Conservation (phyloP, 2,329 filamentous ascomycete genomes). For the Trichoderma sp. region DNA sequence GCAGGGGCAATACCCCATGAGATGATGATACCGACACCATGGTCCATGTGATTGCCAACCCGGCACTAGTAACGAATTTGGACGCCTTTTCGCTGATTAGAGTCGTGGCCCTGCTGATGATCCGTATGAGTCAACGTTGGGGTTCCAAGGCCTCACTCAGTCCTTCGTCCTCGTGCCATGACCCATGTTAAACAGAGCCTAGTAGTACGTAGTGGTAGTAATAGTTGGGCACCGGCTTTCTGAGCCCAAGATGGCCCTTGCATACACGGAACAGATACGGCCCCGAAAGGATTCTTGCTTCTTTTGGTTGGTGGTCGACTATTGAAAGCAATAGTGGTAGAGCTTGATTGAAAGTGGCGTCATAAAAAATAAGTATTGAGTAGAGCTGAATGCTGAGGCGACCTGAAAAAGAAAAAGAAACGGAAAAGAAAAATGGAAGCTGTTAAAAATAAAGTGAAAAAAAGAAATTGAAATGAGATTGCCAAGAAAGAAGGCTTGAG, state of each 20-base stretch:
- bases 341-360: neutral
- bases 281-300: neutral
- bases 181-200: neutral
- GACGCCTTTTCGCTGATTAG: neutral
- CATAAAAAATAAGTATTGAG: neutral
- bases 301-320: neutral
- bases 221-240: neutral
- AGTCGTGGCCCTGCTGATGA: neutral
- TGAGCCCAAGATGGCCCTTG: neutral
- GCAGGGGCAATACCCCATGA: neutral
- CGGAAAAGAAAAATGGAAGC: neutral
- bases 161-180: neutral
- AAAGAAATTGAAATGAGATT: neutral
- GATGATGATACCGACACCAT: neutral
- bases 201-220: neutral
- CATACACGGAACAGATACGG: neutral
- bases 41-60: slow-evolving; percentile 3
- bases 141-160: neutral
- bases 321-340: neutral
- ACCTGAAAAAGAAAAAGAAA: neutral
- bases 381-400: slow-evolving; percentile 15
- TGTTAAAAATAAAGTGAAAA: neutral
- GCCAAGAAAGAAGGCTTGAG: slow-evolving; percentile 19
- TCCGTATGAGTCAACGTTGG: neutral
- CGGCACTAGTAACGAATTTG: neutral